phyloP scores from a whole-genome alignment of 345 rosid species.

The Eucalyptus caleyi region DNA sequence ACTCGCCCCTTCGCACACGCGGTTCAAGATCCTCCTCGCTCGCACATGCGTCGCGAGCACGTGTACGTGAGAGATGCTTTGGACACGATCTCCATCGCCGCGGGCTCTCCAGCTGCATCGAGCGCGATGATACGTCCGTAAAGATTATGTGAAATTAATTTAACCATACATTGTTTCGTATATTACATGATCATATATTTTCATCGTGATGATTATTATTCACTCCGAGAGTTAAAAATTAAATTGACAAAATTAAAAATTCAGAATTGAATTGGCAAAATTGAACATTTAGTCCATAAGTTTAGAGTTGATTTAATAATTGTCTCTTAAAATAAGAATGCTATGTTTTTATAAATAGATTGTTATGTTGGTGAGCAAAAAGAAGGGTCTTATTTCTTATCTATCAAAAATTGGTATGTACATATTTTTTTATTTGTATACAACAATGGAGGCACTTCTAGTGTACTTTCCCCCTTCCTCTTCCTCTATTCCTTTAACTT shows the following conservation, averaged over 20 bases:
- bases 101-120: not conserved
- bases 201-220: not conserved
- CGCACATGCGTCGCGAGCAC: not conserved
- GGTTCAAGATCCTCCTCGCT: not conserved
- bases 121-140: not conserved
- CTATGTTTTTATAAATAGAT: not conserved
- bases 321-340: not conserved
- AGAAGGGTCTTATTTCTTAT: not conserved
- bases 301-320: not conserved
- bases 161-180: not conserved
- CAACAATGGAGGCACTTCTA: too few species aligned
- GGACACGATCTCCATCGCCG: not conserved
- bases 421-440: not conserved
- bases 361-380: not conserved
- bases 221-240: fast-evolving
- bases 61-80: not conserved
- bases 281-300: fast-evolving
- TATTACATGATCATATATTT: not conserved
- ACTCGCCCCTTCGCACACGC: not conserved
- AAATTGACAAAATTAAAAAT: not conserved
- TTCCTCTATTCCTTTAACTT: too few species aligned
- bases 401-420: fast-evolving
- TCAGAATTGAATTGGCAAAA: fast-evolving
- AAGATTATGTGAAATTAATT: not conserved
- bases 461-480: too few species aligned